Evolutionary conservation across 1,139 yeast genomes (phyloP), one percentile per base, ranked within the genome.

Genomic region (Wickerhamomyces sp.): DNA sequence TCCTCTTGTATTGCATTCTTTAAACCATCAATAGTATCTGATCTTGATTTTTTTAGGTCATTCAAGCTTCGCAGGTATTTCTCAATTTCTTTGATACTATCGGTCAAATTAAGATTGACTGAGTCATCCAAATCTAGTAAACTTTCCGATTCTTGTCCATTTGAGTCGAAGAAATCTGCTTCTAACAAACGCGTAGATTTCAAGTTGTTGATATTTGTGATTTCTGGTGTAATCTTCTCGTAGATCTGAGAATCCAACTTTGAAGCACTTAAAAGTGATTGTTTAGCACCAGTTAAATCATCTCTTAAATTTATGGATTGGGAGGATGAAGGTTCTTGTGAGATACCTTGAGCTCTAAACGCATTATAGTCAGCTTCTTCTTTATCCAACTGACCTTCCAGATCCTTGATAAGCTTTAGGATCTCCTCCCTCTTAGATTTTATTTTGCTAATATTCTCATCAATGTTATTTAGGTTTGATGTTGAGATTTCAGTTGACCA

Each of bases 1-100:
- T 93, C 99, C 23, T 76, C 73, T 57, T 84, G 95, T 37, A 88
- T 82, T 45, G 77, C 78, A 8, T 71, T 74, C 60, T 89, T 90
- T 59, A 91, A 72, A 42, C 81, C 88, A 3, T 73, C 73, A 39
- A 87, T 70, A 3, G 84, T 73, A 39, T 79, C 72, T 18, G 68
- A 64, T 45, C 95, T 79, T 58, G 85, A 93, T 32, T 76, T 69
- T 56, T 72, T 73, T 60, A 44, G 38, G 33, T 44, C 51, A 34
- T 33, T 55, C 49, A 51, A 57, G 47, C 37, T 49, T 52, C 52
- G 61, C 48, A 55, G 58, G 55, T 46, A 62, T 55, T 42, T 55
- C 47, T 56, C 65, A 47, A 44, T 51, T 41, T 46, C 51, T 41
- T 40, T 18, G 35, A 55, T 51, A 15, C 55, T 45, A 30, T 48